These are phyloP conservation scores for Penicillium samsonianum DNA, from an alignment of 495 filamentous ascomycete species.

Conservation along the genomic window DNA sequence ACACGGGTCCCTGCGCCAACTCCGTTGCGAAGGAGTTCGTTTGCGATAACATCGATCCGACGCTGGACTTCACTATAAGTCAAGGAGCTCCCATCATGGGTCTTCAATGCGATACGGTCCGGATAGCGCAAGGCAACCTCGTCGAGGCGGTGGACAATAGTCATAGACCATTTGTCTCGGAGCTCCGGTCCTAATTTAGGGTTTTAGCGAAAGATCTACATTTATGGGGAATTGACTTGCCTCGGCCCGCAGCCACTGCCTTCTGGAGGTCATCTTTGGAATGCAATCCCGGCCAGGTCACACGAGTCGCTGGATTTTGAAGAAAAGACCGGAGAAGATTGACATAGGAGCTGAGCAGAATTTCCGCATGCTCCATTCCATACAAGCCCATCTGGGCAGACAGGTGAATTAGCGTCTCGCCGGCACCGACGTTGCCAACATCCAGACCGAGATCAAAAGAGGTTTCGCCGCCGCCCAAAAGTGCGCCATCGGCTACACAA, in stretches of 20 bases:
- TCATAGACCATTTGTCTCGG: constrained; percentile 32
- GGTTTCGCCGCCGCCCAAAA: constrained; percentile 28
- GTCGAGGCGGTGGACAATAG: constrained; percentile 39
- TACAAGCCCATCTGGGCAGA: constrained; percentile 29
- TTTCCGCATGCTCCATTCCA: constrained; percentile 22
- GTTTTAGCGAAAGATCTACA: neutral
- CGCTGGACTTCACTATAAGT: constrained; percentile 19
- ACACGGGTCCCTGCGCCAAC: neutral
- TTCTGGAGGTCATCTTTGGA: constrained; percentile 13
- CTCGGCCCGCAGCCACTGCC: constrained; percentile 17
- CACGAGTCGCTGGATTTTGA: constrained; percentile 23
- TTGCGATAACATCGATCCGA: constrained; percentile 17
- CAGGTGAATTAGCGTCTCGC: constrained; percentile 18
- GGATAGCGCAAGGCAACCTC: constrained; percentile 17
- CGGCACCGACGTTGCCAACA: constrained; percentile 16
- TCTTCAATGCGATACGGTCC: constrained; percentile 15
- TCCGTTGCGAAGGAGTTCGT: constrained; percentile 13
- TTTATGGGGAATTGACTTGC: constrained; percentile 2
- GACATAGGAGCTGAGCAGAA: constrained; percentile 33
- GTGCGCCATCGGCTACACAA: constrained; percentile 14
- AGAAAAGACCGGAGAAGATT: constrained; percentile 29
- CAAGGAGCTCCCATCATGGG: constrained; percentile 9
- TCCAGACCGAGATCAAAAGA: constrained; percentile 29
- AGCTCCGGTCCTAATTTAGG: constrained; percentile 26
- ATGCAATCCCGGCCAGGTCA: constrained; percentile 23